Evolutionary conservation across 305 asterid species (phyloP).

Genomic region (Fraxinus latifolia): DNA sequence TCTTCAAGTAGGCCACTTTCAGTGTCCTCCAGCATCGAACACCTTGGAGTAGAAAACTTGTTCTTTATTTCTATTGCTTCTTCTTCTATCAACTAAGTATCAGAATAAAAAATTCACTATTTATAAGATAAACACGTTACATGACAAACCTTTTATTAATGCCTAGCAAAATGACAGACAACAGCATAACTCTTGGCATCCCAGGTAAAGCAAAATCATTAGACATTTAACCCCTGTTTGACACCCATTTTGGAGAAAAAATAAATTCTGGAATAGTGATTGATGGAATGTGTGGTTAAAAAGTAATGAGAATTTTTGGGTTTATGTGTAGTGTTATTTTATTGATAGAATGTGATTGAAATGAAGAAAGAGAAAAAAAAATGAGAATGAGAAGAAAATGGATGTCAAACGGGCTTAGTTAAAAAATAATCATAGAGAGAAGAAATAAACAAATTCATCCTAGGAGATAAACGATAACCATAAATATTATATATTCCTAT

Average conservation of each 20-base stretch:
- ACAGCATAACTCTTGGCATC: background rate
- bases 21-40: slow-evolving; percentile 85
- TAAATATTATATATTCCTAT: slow-evolving; percentile 2
- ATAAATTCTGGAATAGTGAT: no score
- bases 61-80: slow-evolving; percentile 89
- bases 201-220: slow-evolving; percentile 15
- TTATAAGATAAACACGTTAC: slow-evolving; percentile 4
- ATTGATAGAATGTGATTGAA: no score
- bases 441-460: background rate
- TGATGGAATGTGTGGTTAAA: no score
- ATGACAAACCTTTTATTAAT: background rate
- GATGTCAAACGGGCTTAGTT: background rate
- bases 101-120: slow-evolving; percentile 1
- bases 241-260: no score
- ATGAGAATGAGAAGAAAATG: no score
- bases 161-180: background rate
- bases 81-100: slow-evolving; percentile 63
- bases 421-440: slow-evolving; percentile 12
- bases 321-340: no score
- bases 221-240: background rate
- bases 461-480: slow-evolving; percentile 6
- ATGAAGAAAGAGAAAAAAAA: no score
- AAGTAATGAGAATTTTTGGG: no score
- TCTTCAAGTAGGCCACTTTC: slow-evolving; percentile 82
- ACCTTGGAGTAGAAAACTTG: slow-evolving; percentile 81